These are phyloP conservation scores for Penicillium taxi DNA, from an alignment of 495 filamentous ascomycete genomes.

Conservation along the genomic window DNA sequence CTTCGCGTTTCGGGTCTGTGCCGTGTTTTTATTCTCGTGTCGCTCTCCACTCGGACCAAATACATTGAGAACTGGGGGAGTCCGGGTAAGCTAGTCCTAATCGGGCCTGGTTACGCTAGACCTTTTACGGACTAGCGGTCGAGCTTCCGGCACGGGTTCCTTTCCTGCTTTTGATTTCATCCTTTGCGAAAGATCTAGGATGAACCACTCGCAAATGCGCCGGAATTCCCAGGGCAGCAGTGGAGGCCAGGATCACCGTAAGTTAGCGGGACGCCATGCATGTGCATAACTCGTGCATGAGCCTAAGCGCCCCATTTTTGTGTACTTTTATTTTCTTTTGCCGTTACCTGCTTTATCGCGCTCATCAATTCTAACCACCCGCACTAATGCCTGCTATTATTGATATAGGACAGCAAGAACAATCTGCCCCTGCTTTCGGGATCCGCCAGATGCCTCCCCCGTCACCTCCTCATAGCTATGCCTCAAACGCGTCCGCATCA, in stretches of 20 bases:
- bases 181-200: too few species aligned
- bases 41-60: too few species aligned
- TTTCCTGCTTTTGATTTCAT: conserved; percentile 5
- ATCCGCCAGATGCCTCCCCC: conserved; percentile 54
- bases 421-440: conserved; percentile 39
- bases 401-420: conserved; percentile 26
- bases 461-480: conserved; percentile 49
- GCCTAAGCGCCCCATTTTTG: conserved; percentile 5
- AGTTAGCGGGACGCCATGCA: conserved; percentile 16
- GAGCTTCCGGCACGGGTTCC: conserved; percentile 38
- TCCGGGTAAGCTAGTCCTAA: conserved; percentile 17
- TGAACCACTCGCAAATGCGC: conserved; percentile 28
- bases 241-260: conserved; percentile 31
- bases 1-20: background rate
- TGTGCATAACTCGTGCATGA: conserved; percentile 5
- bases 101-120: conserved; percentile 13
- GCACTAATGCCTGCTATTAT: background rate
- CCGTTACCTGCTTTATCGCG: background rate
- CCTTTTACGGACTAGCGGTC: conserved; percentile 23
- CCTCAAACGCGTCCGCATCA: conserved; percentile 32
- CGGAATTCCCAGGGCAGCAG: conserved; percentile 31
- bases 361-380: background rate
- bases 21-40: background rate
- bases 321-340: background rate
- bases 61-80: too few species aligned